Percentiles rank a stretch among this genome's conserved stretches.
These are phyloP conservation scores for Schizochytrium sp. DNA, from an alignment of 108 stramenopile species.

Conservation along the genomic window DNA sequence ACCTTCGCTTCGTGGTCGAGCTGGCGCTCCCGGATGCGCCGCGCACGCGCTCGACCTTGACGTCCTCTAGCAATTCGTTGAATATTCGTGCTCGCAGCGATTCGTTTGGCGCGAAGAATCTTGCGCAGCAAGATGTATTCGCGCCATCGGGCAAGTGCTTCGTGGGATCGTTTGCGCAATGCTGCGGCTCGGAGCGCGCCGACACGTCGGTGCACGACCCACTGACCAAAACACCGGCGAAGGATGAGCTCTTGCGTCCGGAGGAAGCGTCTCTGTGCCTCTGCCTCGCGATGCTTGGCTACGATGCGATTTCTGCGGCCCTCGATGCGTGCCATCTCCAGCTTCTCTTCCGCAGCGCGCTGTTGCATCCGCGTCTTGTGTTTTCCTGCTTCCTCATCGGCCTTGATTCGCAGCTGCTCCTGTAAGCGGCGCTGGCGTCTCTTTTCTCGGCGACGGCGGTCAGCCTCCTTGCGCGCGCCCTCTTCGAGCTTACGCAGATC, in stretches of 20 bases:
- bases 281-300: background rate
- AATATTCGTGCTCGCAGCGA: background rate
- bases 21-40: background rate
- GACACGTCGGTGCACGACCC: background rate
- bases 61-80: background rate
- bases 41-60: background rate
- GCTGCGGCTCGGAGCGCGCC: background rate
- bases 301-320: background rate
- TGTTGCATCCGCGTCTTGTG: background rate
- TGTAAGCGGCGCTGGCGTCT: background rate
- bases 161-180: no score
- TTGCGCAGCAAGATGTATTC: background rate
- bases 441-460: background rate
- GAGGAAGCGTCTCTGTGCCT: background rate
- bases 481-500: background rate
- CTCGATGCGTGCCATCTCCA: background rate
- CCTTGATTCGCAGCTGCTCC: background rate
- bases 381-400: background rate
- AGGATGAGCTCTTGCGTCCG: background rate
- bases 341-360: background rate
- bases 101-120: background rate
- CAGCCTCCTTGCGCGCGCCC: background rate
- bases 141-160: background rate
- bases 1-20: background rate
- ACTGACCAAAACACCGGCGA: background rate